phyloP scores from a whole-genome alignment of 2,329 filamentous ascomycete genomes.

The Rhinocladiella similis region DNA sequence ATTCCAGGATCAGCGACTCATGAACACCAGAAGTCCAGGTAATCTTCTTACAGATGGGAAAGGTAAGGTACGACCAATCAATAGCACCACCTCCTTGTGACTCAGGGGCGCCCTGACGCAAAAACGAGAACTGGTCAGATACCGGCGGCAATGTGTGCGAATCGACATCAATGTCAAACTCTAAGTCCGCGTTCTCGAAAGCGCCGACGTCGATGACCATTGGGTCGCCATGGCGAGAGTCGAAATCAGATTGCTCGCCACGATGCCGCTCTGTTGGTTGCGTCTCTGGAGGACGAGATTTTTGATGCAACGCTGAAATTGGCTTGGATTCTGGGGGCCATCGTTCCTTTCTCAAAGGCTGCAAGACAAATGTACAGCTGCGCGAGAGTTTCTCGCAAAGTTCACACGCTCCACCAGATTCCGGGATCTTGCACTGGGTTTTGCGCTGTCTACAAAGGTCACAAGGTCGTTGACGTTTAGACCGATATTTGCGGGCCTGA shows the following conservation, averaged over 20 bases:
- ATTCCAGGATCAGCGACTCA: constrained; percentile 1
- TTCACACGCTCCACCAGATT: constrained; percentile 9
- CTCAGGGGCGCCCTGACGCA: background rate
- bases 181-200: constrained; percentile 5
- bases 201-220: constrained; percentile 5
- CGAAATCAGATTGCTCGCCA: constrained; percentile 6
- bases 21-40: constrained; percentile 2
- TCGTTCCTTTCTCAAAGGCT: constrained; percentile 9
- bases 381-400: constrained; percentile 12
- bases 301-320: constrained; percentile 3
- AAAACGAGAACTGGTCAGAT: constrained; percentile 7
- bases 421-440: constrained; percentile 12
- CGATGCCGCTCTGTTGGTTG: constrained; percentile 4
- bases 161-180: constrained; percentile 6
- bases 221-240: constrained; percentile 3
- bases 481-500: constrained; percentile 14
- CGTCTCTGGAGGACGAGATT: constrained; percentile 1
- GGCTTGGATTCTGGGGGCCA: constrained; percentile 3
- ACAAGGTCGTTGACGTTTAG: constrained; percentile 13
- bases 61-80: constrained; percentile 14
- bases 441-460: constrained; percentile 11
- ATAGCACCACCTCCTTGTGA: constrained; percentile 6
- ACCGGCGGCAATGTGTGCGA: constrained; percentile 5
- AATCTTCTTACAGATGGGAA: constrained; percentile 10
- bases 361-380: constrained; percentile 15